These are phyloP conservation scores for Akanthomyces uredinophilus DNA, from an alignment of 2,329 filamentous ascomycete genomes.

Conservation along the genomic window DNA sequence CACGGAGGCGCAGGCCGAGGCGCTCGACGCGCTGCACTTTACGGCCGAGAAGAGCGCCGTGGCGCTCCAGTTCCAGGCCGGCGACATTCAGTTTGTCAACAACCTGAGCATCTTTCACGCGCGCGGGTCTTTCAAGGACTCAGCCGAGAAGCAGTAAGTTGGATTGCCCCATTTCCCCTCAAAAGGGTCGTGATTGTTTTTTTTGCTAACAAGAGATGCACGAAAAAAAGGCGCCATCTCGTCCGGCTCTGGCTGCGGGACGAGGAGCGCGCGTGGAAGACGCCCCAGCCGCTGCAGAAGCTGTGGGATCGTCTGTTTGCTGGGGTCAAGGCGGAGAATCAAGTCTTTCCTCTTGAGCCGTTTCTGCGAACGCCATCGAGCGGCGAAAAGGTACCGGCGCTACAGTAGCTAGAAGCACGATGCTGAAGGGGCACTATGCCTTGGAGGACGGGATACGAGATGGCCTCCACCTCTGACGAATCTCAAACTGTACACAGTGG, in stretches of 20 bases:
- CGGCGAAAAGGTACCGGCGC: neutral
- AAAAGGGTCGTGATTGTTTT: no score
- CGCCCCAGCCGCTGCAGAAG: constrained; percentile 36
- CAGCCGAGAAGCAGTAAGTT: constrained; percentile 39
- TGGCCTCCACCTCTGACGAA: neutral
- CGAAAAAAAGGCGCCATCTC: constrained; percentile 41
- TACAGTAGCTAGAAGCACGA: neutral
- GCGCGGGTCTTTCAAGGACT: constrained; percentile 44
- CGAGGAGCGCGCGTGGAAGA: constrained; percentile 44
- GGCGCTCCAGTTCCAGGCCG: constrained; percentile 41
- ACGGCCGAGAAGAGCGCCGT: constrained; percentile 42
- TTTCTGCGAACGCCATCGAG: constrained; percentile 10
- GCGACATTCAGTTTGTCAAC: constrained; percentile 52
- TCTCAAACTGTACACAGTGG: neutral
- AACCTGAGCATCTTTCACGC: constrained; percentile 51
- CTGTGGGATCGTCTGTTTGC: constrained; percentile 51
- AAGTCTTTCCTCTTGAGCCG: constrained; percentile 54
- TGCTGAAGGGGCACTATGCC: no score
- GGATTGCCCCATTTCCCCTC: no score
- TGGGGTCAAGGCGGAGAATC: constrained; percentile 44
- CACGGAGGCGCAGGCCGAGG: constrained; percentile 48
- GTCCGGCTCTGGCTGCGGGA: constrained; percentile 47
- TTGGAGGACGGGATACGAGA: no score
- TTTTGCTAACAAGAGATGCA: neutral
- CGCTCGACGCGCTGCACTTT: constrained; percentile 47